Evolutionary conservation across 139 green algal genomes (phyloP).

Genomic region (Volvox reticuliferus): DNA sequence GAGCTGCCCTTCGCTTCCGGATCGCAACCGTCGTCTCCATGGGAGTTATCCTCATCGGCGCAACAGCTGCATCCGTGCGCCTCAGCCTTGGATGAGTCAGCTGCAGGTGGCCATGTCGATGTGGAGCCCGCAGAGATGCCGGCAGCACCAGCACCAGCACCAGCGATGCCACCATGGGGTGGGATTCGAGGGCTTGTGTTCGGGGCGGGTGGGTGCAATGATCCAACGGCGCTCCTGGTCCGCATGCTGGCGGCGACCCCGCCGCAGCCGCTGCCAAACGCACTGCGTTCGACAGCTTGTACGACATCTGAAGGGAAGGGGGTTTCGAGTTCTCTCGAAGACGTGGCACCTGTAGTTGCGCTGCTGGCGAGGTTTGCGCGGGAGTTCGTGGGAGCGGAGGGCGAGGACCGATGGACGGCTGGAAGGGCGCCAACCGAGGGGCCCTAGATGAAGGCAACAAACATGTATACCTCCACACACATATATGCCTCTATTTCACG

Average conservation of each 20-base stretch:
- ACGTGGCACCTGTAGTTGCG: neutral
- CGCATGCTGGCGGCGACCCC: neutral
- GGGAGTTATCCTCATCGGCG: too few relatives aligned
- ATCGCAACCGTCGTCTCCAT: too few relatives aligned
- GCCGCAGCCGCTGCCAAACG: too few relatives aligned
- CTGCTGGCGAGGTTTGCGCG: neutral
- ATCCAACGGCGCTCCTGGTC: neutral
- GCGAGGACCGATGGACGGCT: neutral
- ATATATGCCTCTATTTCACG: too few relatives aligned
- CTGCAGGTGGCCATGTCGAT: too few relatives aligned
- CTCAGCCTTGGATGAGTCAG: too few relatives aligned
- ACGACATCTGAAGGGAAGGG: neutral
- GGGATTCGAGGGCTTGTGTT: neutral
- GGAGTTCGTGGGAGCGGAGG: neutral
- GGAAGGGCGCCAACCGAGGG: too few relatives aligned
- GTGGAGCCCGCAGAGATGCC: too few relatives aligned
- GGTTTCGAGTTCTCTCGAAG: neutral
- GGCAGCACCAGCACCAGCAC: neutral
- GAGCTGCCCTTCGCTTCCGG: too few relatives aligned
- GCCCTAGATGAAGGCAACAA: too few relatives aligned
- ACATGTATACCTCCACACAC: too few relatives aligned
- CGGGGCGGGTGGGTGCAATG: neutral
- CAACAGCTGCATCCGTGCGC: too few relatives aligned
- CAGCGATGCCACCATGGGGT: neutral
- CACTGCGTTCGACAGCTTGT: neutral